Base-by-base conservation (phyloP, 306 rosid species). In the Mimosa pudica region DNA sequence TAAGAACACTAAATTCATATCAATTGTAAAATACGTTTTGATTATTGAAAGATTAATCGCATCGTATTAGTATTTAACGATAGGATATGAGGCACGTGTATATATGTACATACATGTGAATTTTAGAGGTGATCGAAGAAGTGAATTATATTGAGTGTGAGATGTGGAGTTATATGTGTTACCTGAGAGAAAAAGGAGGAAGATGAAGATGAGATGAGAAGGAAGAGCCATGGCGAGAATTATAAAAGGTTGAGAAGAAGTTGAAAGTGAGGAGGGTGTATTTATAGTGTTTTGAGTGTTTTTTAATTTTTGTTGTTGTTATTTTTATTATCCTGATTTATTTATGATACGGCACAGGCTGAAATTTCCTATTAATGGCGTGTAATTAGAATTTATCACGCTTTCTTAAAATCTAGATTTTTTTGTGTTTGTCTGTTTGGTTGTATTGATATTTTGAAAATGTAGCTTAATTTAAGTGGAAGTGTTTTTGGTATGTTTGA, bases 181-280 rank as follows among this genome's bases (percentile, higher is more conserved):
- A 91, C 96, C 90, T 77, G 85, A 35, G 9, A 83, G 54, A 41
- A 83, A 38, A 70, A 91, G 51, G 70, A 79, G 72, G 70, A 84
- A 69, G 18, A 8, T 58, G 11, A 8, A 58, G 65, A 20, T 10
- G 47, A 47, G 24, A 12, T 12, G 70, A 5, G 24, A 54, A 3
- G 24, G 3, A 11, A 13, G 41, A 13, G 30, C 30, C 30, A 24
- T 24, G 30, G 30, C 30, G 30, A 24, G 30, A 24, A 24, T 24
- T 24, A 24, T 24, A 24, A 24, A 13, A 14, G 69, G 7, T 4
- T 6, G 66, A 16, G 67, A 24, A 16, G 63, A 18, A 18, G 63
- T 57, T 18, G 20, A 24, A 8, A 18, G 5, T 57, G 3, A 8
- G 24, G 13, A 18, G 65, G 36, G 14, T 10, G 36, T 18, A 60